These are phyloP conservation scores for Rhizopogon salebrosus DNA, from an alignment of 768 basidiomycete genomes.

Conservation along the genomic window DNA sequence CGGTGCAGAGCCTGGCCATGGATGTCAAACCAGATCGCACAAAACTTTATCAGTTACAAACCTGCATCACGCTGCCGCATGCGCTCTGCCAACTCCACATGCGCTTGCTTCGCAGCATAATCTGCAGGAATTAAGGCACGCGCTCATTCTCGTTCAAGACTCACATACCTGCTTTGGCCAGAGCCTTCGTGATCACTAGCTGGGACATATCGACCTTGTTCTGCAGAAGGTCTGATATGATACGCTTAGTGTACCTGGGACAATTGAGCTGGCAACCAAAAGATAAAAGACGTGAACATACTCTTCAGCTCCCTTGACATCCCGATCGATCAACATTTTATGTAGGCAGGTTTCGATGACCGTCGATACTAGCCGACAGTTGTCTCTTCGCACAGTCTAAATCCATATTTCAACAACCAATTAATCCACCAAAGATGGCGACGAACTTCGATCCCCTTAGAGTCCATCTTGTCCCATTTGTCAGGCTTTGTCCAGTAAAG, in stretches of 20 bases:
- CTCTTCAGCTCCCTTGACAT: conserved; percentile 92
- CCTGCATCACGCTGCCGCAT: conserved; percentile 97
- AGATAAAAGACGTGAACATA: conserved; percentile 32
- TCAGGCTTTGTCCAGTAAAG: conserved; percentile 95
- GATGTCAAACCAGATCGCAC: background rate
- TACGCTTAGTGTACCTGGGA: conserved; percentile 86
- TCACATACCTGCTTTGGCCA: conserved; percentile 73
- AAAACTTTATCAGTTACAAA: conserved; percentile 17
- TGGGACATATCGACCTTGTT: conserved; percentile 99
- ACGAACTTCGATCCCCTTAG: conserved; percentile 95
- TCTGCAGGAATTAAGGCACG: conserved; percentile 40
- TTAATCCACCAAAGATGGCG: background rate
- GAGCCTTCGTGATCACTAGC: conserved; percentile 96
- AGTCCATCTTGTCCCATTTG: conserved; percentile 99
- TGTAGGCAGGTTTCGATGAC: conserved; percentile 98
- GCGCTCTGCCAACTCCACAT: conserved; percentile 90
- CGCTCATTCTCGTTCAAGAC: background rate
- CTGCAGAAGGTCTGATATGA: conserved; percentile 89
- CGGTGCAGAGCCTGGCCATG: conserved; percentile 77
- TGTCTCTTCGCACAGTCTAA: conserved; percentile 96
- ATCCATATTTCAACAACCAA: background rate
- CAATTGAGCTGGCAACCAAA: conserved; percentile 9
- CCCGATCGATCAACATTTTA: conserved; percentile 94
- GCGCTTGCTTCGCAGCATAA: conserved; percentile 93
- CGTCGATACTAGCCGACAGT: conserved; percentile 96